phyloP scores from a whole-genome alignment of 257 asterid genomes.

The Nicotiana tabacum region DNA sequence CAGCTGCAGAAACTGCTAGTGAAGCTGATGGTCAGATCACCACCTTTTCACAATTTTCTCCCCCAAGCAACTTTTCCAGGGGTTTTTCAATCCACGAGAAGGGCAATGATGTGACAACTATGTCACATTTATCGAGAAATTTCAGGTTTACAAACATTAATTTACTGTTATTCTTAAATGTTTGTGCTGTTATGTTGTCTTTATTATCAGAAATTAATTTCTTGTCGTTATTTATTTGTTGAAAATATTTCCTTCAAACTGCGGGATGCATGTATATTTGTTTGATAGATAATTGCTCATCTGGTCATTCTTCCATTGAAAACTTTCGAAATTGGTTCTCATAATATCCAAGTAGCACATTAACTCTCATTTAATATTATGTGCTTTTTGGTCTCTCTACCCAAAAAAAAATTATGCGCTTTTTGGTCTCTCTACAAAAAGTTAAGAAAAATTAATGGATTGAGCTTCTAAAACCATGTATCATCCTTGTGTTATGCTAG shows the following conservation, averaged over 20 bases:
- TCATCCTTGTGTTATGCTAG: neutral
- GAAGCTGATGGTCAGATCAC: conserved; percentile 47
- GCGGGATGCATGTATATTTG: neutral
- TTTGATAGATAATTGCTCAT: neutral
- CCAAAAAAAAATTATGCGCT: neutral
- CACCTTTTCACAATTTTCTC: conserved; percentile 48
- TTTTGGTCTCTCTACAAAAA: neutral
- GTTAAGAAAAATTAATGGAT: neutral
- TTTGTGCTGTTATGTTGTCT: neutral
- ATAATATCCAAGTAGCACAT: neutral
- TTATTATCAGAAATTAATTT: neutral
- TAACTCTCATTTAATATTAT: neutral
- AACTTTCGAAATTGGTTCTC: neutral
- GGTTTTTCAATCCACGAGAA: conserved; percentile 42
- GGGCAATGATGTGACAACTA: conserved; percentile 62
- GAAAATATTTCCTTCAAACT: neutral
- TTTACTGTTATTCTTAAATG: neutral
- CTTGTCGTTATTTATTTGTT: neutral
- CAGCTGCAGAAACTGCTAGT: conserved; percentile 61
- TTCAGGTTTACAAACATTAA: conserved; percentile 51
- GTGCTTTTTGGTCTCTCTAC: neutral
- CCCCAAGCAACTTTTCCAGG: conserved; percentile 35
- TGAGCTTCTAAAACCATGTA: neutral
- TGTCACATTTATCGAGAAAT: conserved; percentile 62
- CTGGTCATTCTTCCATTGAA: neutral